Conservation (phyloP, 805 yeast genomes). For the Tetrapisispora namnaoensis region DNA sequence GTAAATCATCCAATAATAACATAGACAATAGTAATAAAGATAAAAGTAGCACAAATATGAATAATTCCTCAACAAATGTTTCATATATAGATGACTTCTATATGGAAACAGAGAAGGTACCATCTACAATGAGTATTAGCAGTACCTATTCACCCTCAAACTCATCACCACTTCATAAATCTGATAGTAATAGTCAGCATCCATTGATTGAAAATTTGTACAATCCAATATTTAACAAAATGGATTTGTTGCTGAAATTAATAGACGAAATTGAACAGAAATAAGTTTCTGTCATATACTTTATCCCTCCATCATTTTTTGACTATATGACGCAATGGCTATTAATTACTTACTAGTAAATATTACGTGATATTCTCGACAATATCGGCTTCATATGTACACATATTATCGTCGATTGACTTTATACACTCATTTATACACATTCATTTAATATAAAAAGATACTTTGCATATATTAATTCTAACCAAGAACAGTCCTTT, state of each 20-base stretch:
- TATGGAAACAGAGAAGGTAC: slow-evolving; percentile 19
- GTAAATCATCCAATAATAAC: background rate
- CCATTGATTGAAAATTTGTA: slow-evolving; percentile 45
- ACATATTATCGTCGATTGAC: background rate
- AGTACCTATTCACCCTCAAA: slow-evolving; percentile 15
- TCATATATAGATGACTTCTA: slow-evolving; percentile 19
- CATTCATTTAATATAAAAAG: background rate
- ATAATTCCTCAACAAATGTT: slow-evolving; percentile 7
- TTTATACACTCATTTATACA: background rate
- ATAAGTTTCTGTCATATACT: background rate
- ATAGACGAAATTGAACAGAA: slow-evolving; percentile 13
- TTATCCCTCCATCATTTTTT: too few species aligned
- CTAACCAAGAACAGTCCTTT: background rate
- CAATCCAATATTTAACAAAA: slow-evolving; percentile 45
- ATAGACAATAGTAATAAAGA: background rate
- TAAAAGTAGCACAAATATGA: background rate
- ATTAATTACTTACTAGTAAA: too few species aligned
- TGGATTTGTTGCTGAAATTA: slow-evolving; percentile 29
- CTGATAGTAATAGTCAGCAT: slow-evolving; percentile 20
- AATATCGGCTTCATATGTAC: too few species aligned
- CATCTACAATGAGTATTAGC: slow-evolving; percentile 23
- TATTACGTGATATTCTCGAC: too few species aligned
- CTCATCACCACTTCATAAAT: background rate
- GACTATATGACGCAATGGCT: background rate
- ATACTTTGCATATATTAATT: background rate